Conservation (phyloP, 1,284 basidiomycete genomes). For the Cutaneotrichosporon cyanovorans region DNA sequence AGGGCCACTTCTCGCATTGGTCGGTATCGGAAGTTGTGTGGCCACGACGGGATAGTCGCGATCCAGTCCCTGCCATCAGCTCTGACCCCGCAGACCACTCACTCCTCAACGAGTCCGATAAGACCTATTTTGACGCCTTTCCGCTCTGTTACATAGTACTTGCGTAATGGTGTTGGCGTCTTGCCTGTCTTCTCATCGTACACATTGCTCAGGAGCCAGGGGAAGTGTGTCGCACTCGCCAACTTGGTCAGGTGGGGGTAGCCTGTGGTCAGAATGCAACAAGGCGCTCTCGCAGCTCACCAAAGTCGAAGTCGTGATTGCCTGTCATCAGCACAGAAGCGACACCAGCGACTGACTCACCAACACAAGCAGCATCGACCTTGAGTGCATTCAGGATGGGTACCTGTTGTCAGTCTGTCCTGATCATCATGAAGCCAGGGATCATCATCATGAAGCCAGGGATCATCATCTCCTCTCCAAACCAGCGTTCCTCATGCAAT, state of each 20-base stretch:
- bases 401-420: no score
- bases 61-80: conserved; percentile 64
- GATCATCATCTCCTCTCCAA: conserved; percentile 2
- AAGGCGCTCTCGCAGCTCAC: conserved; percentile 28
- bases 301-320: conserved; percentile 78
- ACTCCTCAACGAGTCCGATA: conserved; percentile 78
- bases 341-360: conserved; percentile 14
- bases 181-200: conserved; percentile 56
- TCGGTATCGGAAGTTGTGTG: conserved; percentile 59
- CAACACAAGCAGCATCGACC: conserved; percentile 40
- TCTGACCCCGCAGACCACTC: conserved; percentile 16
- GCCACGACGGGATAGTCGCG: conserved; percentile 74
- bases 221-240: conserved; percentile 61
- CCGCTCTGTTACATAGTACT: conserved; percentile 60
- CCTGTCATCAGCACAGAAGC: conserved; percentile 46
- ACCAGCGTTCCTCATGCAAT: no score
- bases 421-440: no score
- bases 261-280: conserved; percentile 47
- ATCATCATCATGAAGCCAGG: no score
- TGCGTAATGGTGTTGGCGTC: conserved; percentile 54
- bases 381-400: conserved; percentile 62
- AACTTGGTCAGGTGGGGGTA: conserved; percentile 72
- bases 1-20: conserved; percentile 61
- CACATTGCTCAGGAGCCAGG: conserved; percentile 68
- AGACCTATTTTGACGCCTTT: conserved; percentile 64